Base-by-base conservation (phyloP, 768 basidiomycete genomes). In the Saitozyma podzolica region DNA sequence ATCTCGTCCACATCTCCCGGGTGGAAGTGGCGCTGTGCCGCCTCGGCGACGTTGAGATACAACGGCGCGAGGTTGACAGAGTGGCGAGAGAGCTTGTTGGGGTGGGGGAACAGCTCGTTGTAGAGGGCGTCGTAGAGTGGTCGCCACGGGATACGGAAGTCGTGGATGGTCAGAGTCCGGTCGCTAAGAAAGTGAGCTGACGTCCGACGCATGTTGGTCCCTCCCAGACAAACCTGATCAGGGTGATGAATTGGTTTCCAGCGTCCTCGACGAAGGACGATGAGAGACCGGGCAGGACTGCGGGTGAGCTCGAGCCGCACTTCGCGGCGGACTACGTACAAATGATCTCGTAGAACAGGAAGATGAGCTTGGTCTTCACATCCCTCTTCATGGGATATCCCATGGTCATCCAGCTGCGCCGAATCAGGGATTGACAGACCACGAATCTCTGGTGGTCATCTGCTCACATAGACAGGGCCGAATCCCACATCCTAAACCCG, bases 301-400 rank as follows among this genome's bases (percentile, higher is more conserved):
- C 8, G 1, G 4, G 17, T 16, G 61, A 47, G 11, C 2, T 39
- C 4, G 13, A 11, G 10, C 6, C 9, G 29, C 50, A 41, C 11
- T 48, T 17, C 50, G 43, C 4, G 57, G 8, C 10, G 17, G 5
- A 43, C 40, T 47, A 64, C 70, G 58, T 65, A 69, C 76, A 78
- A 42, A 81, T 59, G 43, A 92, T 73, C 77, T 89, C 84, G 74
- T 87, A 94, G 80, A 89, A 93, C 5, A 94, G 80, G 78, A 86
- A 88, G 52, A 88, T 87, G 40, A 94, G 82, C 48, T 81, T 82
- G 57, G 92, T 85, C 59, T 91, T 84, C 69, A 86, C 88, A 63
- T 87, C 86, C 74, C 88, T 88, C 59, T 89, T 90, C 71, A 94
- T 87, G 42, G 90, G 91, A 73, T 92, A 92, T 73, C 91, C 90